A percentile compares a stretch with the other conserved stretches of the same genome.
These are phyloP conservation scores for Lycium ferocissimum DNA, from an alignment of 257 asterid species.

Conservation along the genomic window DNA sequence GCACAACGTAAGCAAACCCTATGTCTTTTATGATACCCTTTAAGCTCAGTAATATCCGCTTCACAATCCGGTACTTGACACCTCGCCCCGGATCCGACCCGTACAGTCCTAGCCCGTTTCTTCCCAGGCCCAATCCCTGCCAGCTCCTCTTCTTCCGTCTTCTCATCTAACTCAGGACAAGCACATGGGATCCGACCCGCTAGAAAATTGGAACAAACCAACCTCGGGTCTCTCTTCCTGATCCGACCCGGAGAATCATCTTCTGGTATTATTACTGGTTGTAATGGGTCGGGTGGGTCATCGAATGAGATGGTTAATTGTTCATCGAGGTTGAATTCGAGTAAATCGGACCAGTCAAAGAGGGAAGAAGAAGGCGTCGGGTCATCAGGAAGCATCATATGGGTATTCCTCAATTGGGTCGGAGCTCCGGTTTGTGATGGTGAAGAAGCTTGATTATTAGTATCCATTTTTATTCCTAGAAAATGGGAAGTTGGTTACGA, in stretches of 20 bases:
- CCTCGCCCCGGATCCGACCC: constrained; percentile 51
- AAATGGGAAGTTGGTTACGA: constrained; percentile 33
- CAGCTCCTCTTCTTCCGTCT: constrained; percentile 61
- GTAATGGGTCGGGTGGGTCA: neutral
- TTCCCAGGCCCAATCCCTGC: constrained; percentile 53
- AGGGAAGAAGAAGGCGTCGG: constrained; percentile 44
- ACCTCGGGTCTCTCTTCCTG: constrained; percentile 87
- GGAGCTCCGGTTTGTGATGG: constrained; percentile 27
- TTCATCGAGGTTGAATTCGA: constrained; percentile 70
- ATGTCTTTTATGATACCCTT: constrained; percentile 93
- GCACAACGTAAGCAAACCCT: constrained; percentile 89
- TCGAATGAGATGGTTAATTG: constrained; percentile 42
- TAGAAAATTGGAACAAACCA: constrained; percentile 80
- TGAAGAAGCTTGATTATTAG: constrained; percentile 25
- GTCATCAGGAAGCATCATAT: constrained; percentile 42
- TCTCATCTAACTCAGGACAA: constrained; percentile 89
- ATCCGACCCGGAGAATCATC: constrained; percentile 43
- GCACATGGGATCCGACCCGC: constrained; percentile 95
- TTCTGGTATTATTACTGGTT: neutral
- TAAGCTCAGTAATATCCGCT: constrained; percentile 87
- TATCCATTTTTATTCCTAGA: neutral
- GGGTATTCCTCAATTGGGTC: constrained; percentile 31
- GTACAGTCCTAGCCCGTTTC: constrained; percentile 66
- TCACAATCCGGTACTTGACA: constrained; percentile 95
- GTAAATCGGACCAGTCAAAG: constrained; percentile 78